Conservation (phyloP, 495 filamentous ascomycete species). For the Jackrogersella multiformis region DNA sequence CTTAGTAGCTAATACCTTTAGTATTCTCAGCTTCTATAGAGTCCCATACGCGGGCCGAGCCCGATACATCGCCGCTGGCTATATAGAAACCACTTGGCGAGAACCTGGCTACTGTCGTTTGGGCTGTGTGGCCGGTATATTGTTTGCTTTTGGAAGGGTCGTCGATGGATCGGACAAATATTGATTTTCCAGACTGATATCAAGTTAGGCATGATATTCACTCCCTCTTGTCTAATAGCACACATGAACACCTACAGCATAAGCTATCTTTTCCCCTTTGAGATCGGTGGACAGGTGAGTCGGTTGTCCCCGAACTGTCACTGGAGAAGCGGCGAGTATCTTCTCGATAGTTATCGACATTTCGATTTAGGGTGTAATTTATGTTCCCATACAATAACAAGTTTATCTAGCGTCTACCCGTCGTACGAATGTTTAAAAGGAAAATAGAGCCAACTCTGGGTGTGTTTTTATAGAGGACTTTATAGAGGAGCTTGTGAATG, state of each 20-base stretch:
- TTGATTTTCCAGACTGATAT: constrained; percentile 87
- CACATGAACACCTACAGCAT: constrained; percentile 71
- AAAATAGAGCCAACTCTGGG: constrained; percentile 29
- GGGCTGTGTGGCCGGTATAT: constrained; percentile 88
- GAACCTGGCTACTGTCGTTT: constrained; percentile 92
- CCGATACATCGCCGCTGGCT: constrained; percentile 89
- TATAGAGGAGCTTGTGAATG: constrained; percentile 22
- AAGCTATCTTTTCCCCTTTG: constrained; percentile 92
- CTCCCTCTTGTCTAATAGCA: not conserved
- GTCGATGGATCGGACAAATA: constrained; percentile 93
- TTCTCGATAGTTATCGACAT: constrained; percentile 65
- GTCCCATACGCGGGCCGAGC: constrained; percentile 91
- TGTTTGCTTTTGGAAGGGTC: constrained; percentile 82
- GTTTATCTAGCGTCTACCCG: not conserved
- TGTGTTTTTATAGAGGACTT: constrained; percentile 4
- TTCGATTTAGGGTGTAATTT: not conserved
- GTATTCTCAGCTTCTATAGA: constrained; percentile 70
- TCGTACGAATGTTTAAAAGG: not conserved
- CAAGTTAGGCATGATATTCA: constrained; percentile 12
- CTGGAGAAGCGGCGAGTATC: constrained; percentile 69
- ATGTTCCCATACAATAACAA: constrained; percentile 22
- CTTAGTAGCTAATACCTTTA: constrained; percentile 57
- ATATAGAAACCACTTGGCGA: constrained; percentile 94
- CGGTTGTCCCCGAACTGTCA: constrained; percentile 84
- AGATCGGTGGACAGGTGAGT: constrained; percentile 89